Evolutionary conservation across 2,329 filamentous ascomycete species (phyloP).

Genomic region (Aspergillus vadensis): DNA sequence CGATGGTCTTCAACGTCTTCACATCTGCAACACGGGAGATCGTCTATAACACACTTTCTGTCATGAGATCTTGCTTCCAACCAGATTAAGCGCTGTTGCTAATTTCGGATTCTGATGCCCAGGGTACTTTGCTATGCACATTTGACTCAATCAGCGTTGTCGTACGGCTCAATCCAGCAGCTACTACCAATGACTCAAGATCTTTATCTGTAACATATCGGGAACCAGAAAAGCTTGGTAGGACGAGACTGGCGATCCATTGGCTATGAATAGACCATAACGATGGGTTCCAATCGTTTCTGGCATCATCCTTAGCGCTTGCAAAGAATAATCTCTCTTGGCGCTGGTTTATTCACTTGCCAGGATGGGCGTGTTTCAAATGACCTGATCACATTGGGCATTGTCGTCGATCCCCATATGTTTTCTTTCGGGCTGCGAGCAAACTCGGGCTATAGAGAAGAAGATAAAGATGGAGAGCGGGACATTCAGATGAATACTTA

Average conservation of each 20-base stretch:
- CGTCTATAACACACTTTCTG: neutral
- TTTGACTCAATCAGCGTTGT: conserved; percentile 2
- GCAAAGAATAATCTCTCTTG: conserved; percentile 8
- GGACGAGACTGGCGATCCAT: conserved; percentile 12
- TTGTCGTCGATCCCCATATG: neutral
- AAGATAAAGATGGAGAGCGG: conserved; percentile 5
- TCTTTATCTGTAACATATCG: conserved; percentile 12
- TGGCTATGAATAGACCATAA: conserved; percentile 17
- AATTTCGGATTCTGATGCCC: conserved; percentile 19
- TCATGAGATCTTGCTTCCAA: conserved; percentile 10
- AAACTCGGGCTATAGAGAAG: neutral
- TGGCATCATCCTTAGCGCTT: conserved; percentile 16
- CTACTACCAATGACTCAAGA: conserved; percentile 4
- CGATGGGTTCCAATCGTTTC: conserved; percentile 5
- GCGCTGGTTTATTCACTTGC: conserved; percentile 10
- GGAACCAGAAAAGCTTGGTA: conserved; percentile 11
- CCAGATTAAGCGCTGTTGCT: conserved; percentile 23
- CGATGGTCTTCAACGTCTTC: neutral
- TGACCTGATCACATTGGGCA: conserved; percentile 5
- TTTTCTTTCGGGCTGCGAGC: conserved; percentile 1
- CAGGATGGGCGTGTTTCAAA: conserved; percentile 14
- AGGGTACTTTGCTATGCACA: conserved; percentile 14
- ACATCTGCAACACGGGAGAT: conserved; percentile 16
- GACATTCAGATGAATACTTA: neutral
- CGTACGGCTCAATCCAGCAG: conserved; percentile 7